Base-by-base conservation (phyloP, 108 stramenopile species). In the Fistulifera solaris region DNA sequence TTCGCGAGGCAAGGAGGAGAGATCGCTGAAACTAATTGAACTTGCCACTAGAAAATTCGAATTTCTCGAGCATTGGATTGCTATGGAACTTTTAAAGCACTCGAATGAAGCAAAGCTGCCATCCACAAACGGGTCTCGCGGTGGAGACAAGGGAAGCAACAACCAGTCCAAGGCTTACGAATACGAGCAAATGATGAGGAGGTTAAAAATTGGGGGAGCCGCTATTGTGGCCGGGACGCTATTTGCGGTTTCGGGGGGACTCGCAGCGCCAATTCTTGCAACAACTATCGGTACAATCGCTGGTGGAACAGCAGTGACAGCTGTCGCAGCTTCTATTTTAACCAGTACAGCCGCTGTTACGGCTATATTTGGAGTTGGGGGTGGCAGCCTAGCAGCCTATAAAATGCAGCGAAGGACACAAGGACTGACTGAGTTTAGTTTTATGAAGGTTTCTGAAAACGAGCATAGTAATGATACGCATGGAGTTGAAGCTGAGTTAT, bases 311-410 rank as follows among this genome's bases (percentile, higher is more conserved):
- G 83, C 88, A 1, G 79, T 69, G 15, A 73, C 81, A n/a, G 76
- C 77, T 8, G 88, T 77, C 14, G 79, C 80, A 7, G 71, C 80
- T n/a, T 73, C 73, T 1, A 60, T 72, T 1, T 49, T 90, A 22
- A 76, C 83, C 0, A 84, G 83, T 43, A 76, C 89, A 42, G 80
- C 89, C 8, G 82, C 85, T 17, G 75, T 90, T 19, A 78, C 83
- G 8, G 76, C 89, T 25, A 84, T 90, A 17, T 90, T 90, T 59
- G 89, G 89, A 22, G 89, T 90, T 17, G 89, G 89, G 10, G 89
- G 88, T 14, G 89, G 81, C 2, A 76, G 89, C 19, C 65, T 90
- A 46, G 84, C 80, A 21, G 80, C 80, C 1, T 90, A 83, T 61
- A 90, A 90, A 39, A 86, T 85, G 81, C 74, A 83, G 40, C 67